phyloP scores from a whole-genome alignment of 2,329 filamentous ascomycete species.

The Penicillium janthinellum region DNA sequence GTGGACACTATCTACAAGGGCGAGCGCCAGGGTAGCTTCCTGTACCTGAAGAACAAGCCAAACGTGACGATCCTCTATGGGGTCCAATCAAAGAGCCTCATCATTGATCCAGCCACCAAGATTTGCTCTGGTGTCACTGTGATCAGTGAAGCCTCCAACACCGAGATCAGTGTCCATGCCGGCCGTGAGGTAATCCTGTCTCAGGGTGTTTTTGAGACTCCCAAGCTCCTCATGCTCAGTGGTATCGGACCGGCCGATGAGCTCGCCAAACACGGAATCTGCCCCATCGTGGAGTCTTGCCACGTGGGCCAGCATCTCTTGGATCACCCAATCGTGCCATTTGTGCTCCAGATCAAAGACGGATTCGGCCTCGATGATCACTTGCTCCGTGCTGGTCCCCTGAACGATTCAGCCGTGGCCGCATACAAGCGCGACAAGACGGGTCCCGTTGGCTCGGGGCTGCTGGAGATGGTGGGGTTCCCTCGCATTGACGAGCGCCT shows the following conservation, averaged over 20 bases:
- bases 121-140: conserved; percentile 51
- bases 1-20: conserved; percentile 60
- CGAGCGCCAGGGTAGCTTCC: conserved; percentile 52
- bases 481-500: conserved; percentile 61
- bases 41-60: conserved; percentile 56
- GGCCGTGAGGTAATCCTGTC: conserved; percentile 52
- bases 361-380: conserved; percentile 42
- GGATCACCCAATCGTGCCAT: conserved; percentile 45
- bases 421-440: conserved; percentile 43
- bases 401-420: conserved; percentile 36
- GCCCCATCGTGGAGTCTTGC: conserved; percentile 33
- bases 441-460: conserved; percentile 46
- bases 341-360: conserved; percentile 47
- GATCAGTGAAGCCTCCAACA: conserved; percentile 38
- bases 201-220: conserved; percentile 55
- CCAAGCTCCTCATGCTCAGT: conserved; percentile 54
- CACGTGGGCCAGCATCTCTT: conserved; percentile 33
- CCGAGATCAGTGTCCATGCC: conserved; percentile 52
- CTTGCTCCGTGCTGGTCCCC: conserved; percentile 41
- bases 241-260: conserved; percentile 46
- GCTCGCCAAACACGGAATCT: conserved; percentile 28
- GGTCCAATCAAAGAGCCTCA: conserved; percentile 54
- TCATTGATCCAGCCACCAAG: conserved; percentile 47
- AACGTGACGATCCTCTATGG: conserved; percentile 55
- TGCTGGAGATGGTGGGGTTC: conserved; percentile 59